Base-by-base conservation (phyloP, 108 stramenopile species). In the Skeletonema menzelii region DNA sequence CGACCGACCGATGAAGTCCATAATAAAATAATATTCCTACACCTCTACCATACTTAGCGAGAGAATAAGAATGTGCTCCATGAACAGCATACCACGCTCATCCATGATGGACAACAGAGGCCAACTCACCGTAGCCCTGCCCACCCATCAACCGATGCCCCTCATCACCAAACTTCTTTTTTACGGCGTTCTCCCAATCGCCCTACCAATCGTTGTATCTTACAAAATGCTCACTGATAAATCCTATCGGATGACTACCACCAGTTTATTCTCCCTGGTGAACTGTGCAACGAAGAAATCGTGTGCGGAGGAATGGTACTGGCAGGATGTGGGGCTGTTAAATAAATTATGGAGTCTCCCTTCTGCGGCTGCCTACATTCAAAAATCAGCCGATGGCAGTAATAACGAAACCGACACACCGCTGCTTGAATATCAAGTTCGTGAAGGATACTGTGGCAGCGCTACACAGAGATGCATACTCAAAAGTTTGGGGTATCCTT, bases 391-490 rank as follows among this genome's bases (percentile, higher is more conserved):
- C 2, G 14, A 40, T n/a, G n/a, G n/a, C 34, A 35, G 7, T 40
- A 40, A 14, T 14, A 3, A 53, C 12, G 30, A 55, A n/a, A n/a
- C n/a, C 27, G 70, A 55, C 31, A 34, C 60, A 44, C 78, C 78
- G 26, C 65, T 66, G 20, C 64, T 80, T 57, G 79, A 80, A 38
- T 80, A 80, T 69, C 79, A 80, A 64, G 22, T 73, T 10, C 40
- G 56, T 3, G 79, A 80, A 56, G 79, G 79, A 58, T 80, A 73
- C 34, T 80, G 79, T 31, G 79, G 72, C 60, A 80, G 79, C 27
- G 79, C 79, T 40, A 80, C 79, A 2, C 72, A 73, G 30, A 47
- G 79, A 27, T 80, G 79, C 38, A 61, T 80, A 13, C 27, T 80
- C 20, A 57, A 59, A 20, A 80, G 79, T 64, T 58, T 80, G 20